These are phyloP conservation scores for Eleusine coracana DNA, from an alignment of 176 grass and related monocot species.

Conservation along the genomic window DNA sequence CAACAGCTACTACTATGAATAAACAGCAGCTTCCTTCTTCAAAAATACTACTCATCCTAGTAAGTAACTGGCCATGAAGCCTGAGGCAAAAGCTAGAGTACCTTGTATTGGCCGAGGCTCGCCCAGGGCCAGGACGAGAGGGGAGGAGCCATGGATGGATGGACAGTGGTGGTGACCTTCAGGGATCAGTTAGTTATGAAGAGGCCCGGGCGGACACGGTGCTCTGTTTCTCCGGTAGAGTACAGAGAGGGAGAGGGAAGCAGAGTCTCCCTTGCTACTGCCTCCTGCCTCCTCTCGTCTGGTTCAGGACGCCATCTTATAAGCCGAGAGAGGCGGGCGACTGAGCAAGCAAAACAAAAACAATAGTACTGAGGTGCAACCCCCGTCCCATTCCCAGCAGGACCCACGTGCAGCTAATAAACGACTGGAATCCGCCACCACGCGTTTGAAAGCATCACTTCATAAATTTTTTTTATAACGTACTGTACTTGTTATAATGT, in stretches of 20 bases:
- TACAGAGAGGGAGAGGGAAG: background rate
- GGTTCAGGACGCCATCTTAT: slow-evolving; percentile 29
- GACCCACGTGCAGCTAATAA: no score
- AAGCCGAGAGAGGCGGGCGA: background rate
- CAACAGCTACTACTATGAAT: background rate
- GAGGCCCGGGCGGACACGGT: background rate
- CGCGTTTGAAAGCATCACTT: no score
- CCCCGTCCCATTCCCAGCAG: no score
- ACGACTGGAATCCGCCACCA: no score
- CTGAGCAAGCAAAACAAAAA: background rate
- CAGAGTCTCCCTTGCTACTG: background rate
- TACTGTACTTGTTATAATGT: no score
- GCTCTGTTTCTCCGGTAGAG: background rate
- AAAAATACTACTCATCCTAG: background rate
- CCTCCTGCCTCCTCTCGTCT: background rate
- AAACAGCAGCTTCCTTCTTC: background rate
- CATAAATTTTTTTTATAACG: no score
- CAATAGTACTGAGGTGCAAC: no score
- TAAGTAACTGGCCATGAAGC: background rate
- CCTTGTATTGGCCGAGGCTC: slow-evolving; percentile 78
- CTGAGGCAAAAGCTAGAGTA: background rate
- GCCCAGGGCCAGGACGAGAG: slow-evolving; percentile 91
- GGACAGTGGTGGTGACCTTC: background rate
- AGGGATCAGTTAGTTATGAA: slow-evolving; percentile 11
- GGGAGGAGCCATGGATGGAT: slow-evolving; percentile 38